Evolutionary conservation across 2,329 filamentous ascomycete species (phyloP), one percentile per base, ranked within the genome.

Genomic region (Penicillium sp.): DNA sequence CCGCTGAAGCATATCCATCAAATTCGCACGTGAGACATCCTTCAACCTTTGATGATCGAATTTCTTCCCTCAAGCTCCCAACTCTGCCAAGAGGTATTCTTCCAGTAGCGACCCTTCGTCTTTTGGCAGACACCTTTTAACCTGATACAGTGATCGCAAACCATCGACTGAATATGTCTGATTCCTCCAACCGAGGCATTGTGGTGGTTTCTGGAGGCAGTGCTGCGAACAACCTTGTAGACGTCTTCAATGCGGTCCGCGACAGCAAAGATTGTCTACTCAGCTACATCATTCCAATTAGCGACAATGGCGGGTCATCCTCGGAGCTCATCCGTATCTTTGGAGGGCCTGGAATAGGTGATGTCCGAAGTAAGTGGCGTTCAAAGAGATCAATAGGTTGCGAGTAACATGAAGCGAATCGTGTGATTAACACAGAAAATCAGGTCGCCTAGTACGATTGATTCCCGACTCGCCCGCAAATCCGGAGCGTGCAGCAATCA

Each of bases 291-390:
- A 95, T 97, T 45, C 91, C 91, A 33, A 95, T 96, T 65, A 93
- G 87, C 56, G 91, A 97, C 71, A 97, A 97, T 69, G 91, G 91
- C 42, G 91, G 91, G 35, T 94, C 88, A 59, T 94, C 90, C 2
- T 95, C 88, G 39, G 91, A 97, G 73, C 75, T 96, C 61, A 95
- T 96, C 56, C 81, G 93, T 33, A 90, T 97, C 33, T 93, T 97
- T 70, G 93, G 91, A 11, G 93, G 93, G 1, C 91, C 91, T 55
- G 91, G 91, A 3, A 77, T 90, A 61, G 86, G 86, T 47, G 86
- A 90, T 71, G 80, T 90, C 26, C 76, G 86, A 65, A 88, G 84
- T 86, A 72, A 56, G 79, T 39, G 11, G 29, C 13, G 7, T 28
- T 28, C 9, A 13, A 18, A 18, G 18, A 18, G 18, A 18, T 18